Evolutionary conservation across 2,329 filamentous ascomycete genomes (phyloP).

Genomic region (Aspergillus spinulosporus): DNA sequence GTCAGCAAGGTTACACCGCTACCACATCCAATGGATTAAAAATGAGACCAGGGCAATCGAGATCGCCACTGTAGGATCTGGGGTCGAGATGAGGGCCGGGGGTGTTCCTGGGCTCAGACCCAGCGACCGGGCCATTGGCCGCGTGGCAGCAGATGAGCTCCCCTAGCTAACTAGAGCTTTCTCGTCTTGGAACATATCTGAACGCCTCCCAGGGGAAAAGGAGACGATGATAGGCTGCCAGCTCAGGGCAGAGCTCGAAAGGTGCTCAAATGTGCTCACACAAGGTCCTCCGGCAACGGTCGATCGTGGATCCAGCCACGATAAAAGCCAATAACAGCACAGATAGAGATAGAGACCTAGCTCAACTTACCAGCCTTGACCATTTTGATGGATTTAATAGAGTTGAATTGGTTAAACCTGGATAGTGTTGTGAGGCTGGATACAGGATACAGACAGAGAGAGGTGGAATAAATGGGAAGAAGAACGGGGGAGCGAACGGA

Average conservation of each 20-base stretch:
- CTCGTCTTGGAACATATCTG: conserved; percentile 12
- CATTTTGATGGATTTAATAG: conserved; percentile 70
- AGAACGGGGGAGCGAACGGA: conserved; percentile 18
- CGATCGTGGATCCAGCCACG: conserved; percentile 29
- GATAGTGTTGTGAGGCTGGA: conserved; percentile 10
- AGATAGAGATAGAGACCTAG: conserved; percentile 20
- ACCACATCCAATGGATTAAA: background rate
- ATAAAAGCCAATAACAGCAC: conserved; percentile 21
- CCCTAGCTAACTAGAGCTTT: conserved; percentile 8
- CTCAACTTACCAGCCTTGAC: conserved; percentile 86
- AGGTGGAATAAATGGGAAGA: conserved; percentile 18
- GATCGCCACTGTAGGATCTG: conserved; percentile 7
- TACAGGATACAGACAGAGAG: conserved; percentile 9
- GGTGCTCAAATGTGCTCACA: conserved; percentile 48
- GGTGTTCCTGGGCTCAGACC: conserved; percentile 10
- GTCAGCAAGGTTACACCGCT: conserved; percentile 12
- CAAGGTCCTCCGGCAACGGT: conserved; percentile 35
- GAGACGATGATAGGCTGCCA: conserved; percentile 32
- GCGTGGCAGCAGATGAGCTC: background rate
- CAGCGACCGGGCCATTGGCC: conserved; percentile 3
- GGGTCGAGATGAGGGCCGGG: background rate
- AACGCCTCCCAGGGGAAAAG: conserved; percentile 11
- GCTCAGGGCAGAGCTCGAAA: conserved; percentile 29
- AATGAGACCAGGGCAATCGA: background rate
- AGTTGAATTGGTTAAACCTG: conserved; percentile 17